phyloP scores from a whole-genome alignment of 2,329 filamentous ascomycete genomes.

The Alternaria arborescens region DNA sequence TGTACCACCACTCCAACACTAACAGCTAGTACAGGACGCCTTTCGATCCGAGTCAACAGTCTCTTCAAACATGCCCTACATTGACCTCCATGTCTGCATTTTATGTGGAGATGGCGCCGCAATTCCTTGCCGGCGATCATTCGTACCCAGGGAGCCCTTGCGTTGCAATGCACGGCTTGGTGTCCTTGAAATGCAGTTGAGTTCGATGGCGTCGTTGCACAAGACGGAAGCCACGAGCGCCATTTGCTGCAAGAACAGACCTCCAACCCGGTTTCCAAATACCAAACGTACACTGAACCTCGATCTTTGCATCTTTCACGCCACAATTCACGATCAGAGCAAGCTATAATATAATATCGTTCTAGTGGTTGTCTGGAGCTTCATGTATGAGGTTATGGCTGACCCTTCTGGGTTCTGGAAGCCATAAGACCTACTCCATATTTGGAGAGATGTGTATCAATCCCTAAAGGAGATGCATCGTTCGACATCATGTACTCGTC shows the following conservation, averaged over 20 bases:
- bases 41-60: slow-evolving; percentile 20
- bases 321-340: not conserved
- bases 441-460: too few species aligned
- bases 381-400: too few species aligned
- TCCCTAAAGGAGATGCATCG: not conserved
- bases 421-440: too few species aligned
- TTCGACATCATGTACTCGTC: not conserved
- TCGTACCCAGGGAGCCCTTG: slow-evolving; percentile 17
- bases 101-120: slow-evolving; percentile 9
- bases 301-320: not conserved
- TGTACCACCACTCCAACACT: slow-evolving; percentile 28
- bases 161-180: slow-evolving; percentile 14
- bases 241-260: slow-evolving; percentile 38
- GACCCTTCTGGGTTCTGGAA: too few species aligned
- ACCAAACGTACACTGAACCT: slow-evolving; percentile 18
- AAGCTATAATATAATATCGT: not conserved
- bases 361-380: too few species aligned
- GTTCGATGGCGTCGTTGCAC: slow-evolving; percentile 39
- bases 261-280: slow-evolving; percentile 31
- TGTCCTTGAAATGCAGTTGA: slow-evolving; percentile 16
- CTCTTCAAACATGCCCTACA: slow-evolving; percentile 13
- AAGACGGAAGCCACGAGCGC: slow-evolving; percentile 39
- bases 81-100: slow-evolving; percentile 11
- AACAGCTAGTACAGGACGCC: slow-evolving; percentile 7
- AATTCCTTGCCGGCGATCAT: slow-evolving; percentile 15